Evolutionary conservation across 164 flowering plant genomes (phyloP), one percentile per base, ranked within the genome.

Genomic region (Brasenia schreberi): DNA sequence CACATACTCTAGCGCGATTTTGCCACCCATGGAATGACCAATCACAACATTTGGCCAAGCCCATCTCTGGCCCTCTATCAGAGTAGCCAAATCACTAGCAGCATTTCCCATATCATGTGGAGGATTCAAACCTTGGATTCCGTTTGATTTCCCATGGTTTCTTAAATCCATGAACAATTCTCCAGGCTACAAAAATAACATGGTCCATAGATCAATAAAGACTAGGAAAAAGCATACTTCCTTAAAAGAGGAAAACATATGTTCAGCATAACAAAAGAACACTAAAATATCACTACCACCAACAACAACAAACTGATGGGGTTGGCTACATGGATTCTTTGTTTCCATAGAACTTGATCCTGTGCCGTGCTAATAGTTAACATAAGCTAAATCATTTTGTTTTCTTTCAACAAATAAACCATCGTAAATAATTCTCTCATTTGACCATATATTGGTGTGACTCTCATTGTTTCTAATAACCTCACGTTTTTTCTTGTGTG

Each of bases 1-100:
- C 0, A 78, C 82, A 63, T 75, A 94, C 64, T 89, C 91, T 70
- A 94, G 69, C 0, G 93, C 92, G 58, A 94, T 85, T 76, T 94
- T 94, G 7, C 99, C 99, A 7, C 99, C 97, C 92, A 91, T 69
- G 27, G 99, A 94, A 73, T 94, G 99, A 33, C 99, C 96, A 0
- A 94, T 78, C 62, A 91, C 95, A 70, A 84, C 96, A 78, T 89
- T 93, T 2, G 99, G 99, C 99, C 96, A 94, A 66, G 70, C 72
- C 99, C 96, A 94, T 53, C 87, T 88, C 53, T 77, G 71, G 19
- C 75, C 68, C 49, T 77, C 80, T 10, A 94, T 81, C 77, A 94
- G 77, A 79, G 82, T 65, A 62, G 96, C 93, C 74, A 94, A 69
- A 82, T 94, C 99, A 42, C 73, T 76, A 4, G 99, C 97, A 60